Base-by-base conservation (phyloP, 208 protist genomes). In the Jaenimonas drosophilae region DNA sequence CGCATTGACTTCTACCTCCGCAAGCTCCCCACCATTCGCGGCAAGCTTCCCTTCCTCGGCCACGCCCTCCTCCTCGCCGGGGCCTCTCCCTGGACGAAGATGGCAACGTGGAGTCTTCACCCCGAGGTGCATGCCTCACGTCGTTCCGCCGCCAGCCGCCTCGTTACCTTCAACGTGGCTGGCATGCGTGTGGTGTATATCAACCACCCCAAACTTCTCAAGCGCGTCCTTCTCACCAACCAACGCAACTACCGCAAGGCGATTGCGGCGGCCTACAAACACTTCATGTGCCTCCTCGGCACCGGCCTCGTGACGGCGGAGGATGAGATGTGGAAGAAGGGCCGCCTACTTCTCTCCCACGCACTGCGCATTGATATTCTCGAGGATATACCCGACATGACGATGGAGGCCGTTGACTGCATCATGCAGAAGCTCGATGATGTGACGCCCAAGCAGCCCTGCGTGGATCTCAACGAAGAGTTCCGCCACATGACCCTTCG, bases 401-500 rank as follows among this genome's bases (percentile, higher is more conserved):
- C 70, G 21, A 69, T 86, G 33, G 64, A 39, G 19, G 78, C 76
- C 2, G 66, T 84, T 44, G 38, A 59, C n/a, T 71, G 70, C 26
- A 66, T 88, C 47, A 73, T 81, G 61, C 24, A 74, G 21, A 88
- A 86, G 46, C 39, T 88, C 23, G 60, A 70, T 23, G 48, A 17
- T 7, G 36, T 59, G 11, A 42, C 34, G 24, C 31, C 12, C 46
- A 28, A 1, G 41, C 27, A 21, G 16, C 59, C 64, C 11, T 84
- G 64, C 46, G 49, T 91, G n/a, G 82, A 89, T 47, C 49, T 94
- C 27, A 83, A 77, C 44, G 87, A 91, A 54, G 82, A 91, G 59
- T 94, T 87, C 54, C 76, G 87, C 39, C 82, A 88, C 62, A 82
- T 94, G 79, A 95, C 82, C 29, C 64, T 92, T 33, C 80, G 88